Evolutionary conservation across 2,329 filamentous ascomycete genomes (phyloP).

Genomic region (Penicillium brasilianum): DNA sequence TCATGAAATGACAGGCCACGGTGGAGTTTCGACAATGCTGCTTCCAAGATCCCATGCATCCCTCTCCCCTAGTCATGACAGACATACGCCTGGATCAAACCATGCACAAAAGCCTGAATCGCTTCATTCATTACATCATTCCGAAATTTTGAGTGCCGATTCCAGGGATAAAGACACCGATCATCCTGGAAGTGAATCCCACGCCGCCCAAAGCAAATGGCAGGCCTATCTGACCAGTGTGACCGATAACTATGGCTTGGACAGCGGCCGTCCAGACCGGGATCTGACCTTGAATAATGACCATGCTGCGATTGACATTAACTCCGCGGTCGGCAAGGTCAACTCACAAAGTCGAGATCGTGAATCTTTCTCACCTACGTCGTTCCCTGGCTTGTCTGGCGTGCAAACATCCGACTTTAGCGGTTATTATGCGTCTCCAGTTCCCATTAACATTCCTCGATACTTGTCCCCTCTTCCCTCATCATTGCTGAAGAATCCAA

Average conservation of each 20-base stretch:
- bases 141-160: constrained; percentile 5
- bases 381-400: constrained; percentile 6
- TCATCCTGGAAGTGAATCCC: constrained; percentile 15
- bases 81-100: constrained; percentile 2
- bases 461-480: constrained; percentile 61
- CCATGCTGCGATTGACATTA: constrained; percentile 64
- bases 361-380: constrained; percentile 9
- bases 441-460: constrained; percentile 67
- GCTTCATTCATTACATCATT: constrained; percentile 7
- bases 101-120: constrained; percentile 10
- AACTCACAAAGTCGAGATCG: constrained; percentile 22
- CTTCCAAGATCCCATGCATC: constrained; percentile 12
- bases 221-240: constrained; percentile 40
- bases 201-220: constrained; percentile 37
- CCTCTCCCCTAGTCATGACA: constrained; percentile 11
- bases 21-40: constrained; percentile 14
- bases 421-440: constrained; percentile 73
- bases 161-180: constrained; percentile 12
- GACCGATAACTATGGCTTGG: constrained; percentile 67
- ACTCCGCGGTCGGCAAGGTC: constrained; percentile 46
- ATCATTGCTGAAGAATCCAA: constrained; percentile 70
- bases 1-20: constrained; percentile 1
- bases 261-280: constrained; percentile 70
- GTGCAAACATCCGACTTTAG: constrained; percentile 55
- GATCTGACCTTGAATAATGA: constrained; percentile 77